Percentiles rank a stretch among this genome's conserved stretches.
Conservation (phyloP, 2,329 filamentous ascomycete genomes). For the Penicillium psychrosexuale region DNA sequence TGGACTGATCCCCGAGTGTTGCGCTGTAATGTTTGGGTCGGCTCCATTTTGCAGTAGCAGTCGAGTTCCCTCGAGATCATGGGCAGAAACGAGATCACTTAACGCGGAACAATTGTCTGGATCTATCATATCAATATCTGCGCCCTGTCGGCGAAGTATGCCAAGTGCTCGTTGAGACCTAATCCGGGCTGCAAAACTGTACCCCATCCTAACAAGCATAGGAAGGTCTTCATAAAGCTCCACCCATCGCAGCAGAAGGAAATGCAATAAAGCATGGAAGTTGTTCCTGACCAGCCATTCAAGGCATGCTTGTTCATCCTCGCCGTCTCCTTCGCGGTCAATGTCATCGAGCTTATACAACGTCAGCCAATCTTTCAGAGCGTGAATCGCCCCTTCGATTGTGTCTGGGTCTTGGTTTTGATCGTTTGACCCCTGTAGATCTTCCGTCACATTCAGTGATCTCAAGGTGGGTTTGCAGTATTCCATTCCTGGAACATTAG, state of each 20-base stretch:
- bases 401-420: not conserved
- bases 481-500: not conserved
- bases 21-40: not conserved
- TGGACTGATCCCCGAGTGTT: not conserved
- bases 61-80: not conserved
- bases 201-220: not conserved
- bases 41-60: not conserved
- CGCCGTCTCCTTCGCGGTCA: not conserved
- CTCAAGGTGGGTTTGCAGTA: not conserved
- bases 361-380: not conserved
- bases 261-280: not conserved
- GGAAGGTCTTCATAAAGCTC: not conserved
- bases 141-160: not conserved
- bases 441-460: not conserved
- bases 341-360: not conserved
- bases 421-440: not conserved
- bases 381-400: not conserved
- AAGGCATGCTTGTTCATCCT: not conserved
- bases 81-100: not conserved
- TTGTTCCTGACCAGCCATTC: not conserved
- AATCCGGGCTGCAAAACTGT: not conserved
- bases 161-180: not conserved
- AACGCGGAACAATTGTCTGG: not conserved
- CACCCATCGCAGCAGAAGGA: not conserved
- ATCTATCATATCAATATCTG: not conserved